Base-by-base conservation (phyloP, 495 filamentous ascomycete genomes). In the Penicillium longicatenatum region DNA sequence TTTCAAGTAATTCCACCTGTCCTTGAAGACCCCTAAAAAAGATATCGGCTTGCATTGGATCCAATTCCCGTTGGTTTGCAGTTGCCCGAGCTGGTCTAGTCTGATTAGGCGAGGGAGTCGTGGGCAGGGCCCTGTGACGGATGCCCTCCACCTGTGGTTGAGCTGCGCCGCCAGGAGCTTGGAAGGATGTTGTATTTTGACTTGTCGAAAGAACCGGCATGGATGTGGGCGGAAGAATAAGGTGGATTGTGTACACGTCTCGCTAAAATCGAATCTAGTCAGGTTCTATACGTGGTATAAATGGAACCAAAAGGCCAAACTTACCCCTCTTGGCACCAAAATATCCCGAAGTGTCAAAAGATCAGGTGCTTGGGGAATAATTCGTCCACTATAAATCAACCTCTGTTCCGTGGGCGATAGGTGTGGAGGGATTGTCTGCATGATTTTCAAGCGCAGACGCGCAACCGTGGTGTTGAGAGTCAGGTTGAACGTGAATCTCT, bases 311-410 rank as follows among this genome's bases (percentile, higher is more conserved):
- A 35, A 31, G 17, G 4, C 10, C 47, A 39, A 50, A 74, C 83
- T 62, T 74, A 90, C 87, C 56, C 79, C 63, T 29, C 81, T 70
- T 48, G 78, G 71, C 4, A 79, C 79, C 62, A 82, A 0, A 90
- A 66, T 17, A 35, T 82, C 80, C 43, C 75, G 60, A 65, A 92
- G 72, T 0, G 78, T 86, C 26, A 79, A 10, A 12, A 11, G 76
- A 17, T 86, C 79, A 55, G 79, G 76, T 19, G 69, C 57, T 19
- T 5, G 12, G 11, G 16, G 91, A 73, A 33, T 83, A 69, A 48
- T 82, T 83, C 8, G 31, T 16, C 89, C 89, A 54, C 82, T 74
- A 59, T 89, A 85, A 24, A 91, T 90, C 43, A 92, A 65, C 11
- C 87, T 76, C 63, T 90, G 87, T 4, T 73, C 74, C 4, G 65